Percentiles rank a stretch among this genome's conserved stretches.
Conservation (phyloP, 257 asterid species). For the Salvia hispanica region DNA sequence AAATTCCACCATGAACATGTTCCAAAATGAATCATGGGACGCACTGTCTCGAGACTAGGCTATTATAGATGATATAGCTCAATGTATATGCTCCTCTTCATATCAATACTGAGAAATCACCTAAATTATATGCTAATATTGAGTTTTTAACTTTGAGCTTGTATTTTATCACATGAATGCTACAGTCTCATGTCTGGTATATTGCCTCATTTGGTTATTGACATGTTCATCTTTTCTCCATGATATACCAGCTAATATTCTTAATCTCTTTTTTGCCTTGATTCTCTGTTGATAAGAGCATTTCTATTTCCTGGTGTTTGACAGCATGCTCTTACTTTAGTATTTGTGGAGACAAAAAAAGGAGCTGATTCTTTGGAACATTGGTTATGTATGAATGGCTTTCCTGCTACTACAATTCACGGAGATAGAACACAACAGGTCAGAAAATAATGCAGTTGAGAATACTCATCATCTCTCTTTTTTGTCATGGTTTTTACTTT, state of each 20-base stretch:
- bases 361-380: constrained; percentile 87
- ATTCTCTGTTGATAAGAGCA: constrained; percentile 13
- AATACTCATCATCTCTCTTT: neutral
- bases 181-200: neutral
- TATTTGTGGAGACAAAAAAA: constrained; percentile 89
- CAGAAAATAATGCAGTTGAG: constrained; percentile 15
- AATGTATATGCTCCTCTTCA: too few species aligned
- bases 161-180: neutral
- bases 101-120: neutral
- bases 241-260: neutral
- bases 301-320: constrained; percentile 20
- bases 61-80: too few species aligned
- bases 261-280: neutral
- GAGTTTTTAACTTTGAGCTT: neutral
- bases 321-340: constrained; percentile 78
- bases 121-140: neutral
- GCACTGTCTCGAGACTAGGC: neutral
- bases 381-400: constrained; percentile 63
- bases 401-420: constrained; percentile 88
- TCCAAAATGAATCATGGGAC: neutral
- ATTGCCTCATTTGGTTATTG: neutral
- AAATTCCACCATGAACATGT: neutral
- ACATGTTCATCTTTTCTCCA: neutral
- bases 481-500: too few species aligned
- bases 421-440: constrained; percentile 95